A percentile compares a stretch with the other conserved stretches of the same genome.
Evolutionary conservation across 2,329 filamentous ascomycete species (phyloP).

Genomic region (Diaporthe humulicola): DNA sequence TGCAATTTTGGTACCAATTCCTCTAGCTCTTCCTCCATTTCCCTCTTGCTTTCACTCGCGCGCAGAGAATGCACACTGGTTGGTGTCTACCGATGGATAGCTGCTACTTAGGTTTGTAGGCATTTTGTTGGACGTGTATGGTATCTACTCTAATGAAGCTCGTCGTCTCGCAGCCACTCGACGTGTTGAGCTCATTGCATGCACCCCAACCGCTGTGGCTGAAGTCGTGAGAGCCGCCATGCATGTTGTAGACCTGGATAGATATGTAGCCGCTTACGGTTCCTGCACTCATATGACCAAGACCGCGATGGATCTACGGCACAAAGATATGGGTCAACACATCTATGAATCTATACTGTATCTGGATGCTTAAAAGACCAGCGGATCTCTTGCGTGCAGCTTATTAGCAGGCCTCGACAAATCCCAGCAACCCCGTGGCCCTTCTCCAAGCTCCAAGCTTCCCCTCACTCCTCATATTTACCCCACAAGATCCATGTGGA

Average conservation of each 20-base stretch:
- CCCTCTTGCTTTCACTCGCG: not conserved
- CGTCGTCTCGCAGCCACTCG: not conserved
- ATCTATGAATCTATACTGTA: not conserved
- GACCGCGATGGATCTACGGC: not conserved
- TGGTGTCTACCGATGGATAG: not conserved
- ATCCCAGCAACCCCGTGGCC: constrained; percentile 19
- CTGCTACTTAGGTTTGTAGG: too few relatives aligned
- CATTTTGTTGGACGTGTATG: not conserved
- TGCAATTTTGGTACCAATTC: not conserved
- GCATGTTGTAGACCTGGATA: too few relatives aligned
- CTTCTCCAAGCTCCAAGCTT: constrained; percentile 26
- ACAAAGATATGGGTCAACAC: not conserved
- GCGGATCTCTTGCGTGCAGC: constrained; percentile 18
- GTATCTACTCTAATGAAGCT: not conserved
- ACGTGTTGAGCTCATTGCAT: not conserved
- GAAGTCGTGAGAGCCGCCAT: not conserved
- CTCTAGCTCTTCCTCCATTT: not conserved
- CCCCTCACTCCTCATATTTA: constrained; percentile 24
- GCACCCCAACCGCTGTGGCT: not conserved
- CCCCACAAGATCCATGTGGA: constrained; percentile 29
- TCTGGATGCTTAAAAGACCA: constrained; percentile 2
- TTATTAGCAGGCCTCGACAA: constrained; percentile 1
- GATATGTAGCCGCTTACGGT: not conserved
- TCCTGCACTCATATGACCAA: not conserved
- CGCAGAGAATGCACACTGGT: not conserved